Conservation (phyloP, 2,329 filamentous ascomycete species). For the Ceratocystis albifundus region DNA sequence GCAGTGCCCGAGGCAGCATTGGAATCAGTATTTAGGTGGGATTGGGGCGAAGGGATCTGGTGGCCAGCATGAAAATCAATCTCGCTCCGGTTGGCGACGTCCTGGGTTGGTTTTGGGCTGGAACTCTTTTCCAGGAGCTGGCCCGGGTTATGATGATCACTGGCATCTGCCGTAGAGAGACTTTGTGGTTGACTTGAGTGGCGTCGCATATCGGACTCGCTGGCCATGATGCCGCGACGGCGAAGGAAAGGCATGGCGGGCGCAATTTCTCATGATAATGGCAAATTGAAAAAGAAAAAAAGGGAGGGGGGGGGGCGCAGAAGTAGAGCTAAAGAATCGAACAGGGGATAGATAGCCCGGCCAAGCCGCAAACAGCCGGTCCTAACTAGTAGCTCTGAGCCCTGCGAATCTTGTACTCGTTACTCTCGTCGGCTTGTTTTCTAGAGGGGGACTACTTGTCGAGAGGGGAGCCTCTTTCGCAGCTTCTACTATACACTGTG, state of each 20-base stretch:
- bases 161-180: conserved; percentile 25
- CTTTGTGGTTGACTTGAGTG: conserved; percentile 33
- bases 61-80: background rate
- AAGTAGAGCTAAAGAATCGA: background rate
- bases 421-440: background rate
- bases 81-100: conserved; percentile 12
- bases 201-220: conserved; percentile 48
- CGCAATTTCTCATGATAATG: conserved; percentile 31
- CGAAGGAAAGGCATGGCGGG: conserved; percentile 49
- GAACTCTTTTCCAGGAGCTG: conserved; percentile 13
- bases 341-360: conserved; percentile 15
- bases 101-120: conserved; percentile 18
- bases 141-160: conserved; percentile 17
- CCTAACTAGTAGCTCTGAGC: background rate
- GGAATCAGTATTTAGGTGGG: conserved; percentile 5
- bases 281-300: conserved; percentile 25
- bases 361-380: conserved; percentile 15
- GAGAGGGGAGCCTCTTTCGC: background rate
- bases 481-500: background rate
- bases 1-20: background rate
- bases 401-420: background rate
- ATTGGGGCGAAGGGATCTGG: conserved; percentile 1
- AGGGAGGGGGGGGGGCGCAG: background rate
- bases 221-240: conserved; percentile 48
- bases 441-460: background rate